phyloP scores from a whole-genome alignment of 805 yeast genomes.

The Starmerella bombicola region DNA sequence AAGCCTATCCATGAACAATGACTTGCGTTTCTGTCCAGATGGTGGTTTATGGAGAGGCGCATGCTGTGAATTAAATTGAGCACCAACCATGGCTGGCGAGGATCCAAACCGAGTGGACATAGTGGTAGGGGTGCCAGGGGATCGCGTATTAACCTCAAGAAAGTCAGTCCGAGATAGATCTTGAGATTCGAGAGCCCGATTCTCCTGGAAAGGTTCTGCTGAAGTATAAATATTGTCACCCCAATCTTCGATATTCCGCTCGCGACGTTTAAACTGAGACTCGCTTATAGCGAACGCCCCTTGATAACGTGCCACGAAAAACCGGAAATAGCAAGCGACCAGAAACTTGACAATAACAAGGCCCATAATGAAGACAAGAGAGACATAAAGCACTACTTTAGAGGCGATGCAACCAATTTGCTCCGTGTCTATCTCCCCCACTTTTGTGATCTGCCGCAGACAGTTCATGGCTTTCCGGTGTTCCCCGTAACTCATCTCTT shows the following conservation, averaged over 20 bases:
- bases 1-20: slow-evolving; percentile 18
- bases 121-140: slow-evolving; percentile 3
- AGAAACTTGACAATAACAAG: slow-evolving; percentile 66
- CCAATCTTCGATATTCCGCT: slow-evolving; percentile 71
- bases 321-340: slow-evolving; percentile 79
- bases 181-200: not conserved
- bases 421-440: slow-evolving; percentile 79
- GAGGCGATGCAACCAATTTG: slow-evolving; percentile 93
- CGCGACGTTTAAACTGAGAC: slow-evolving; percentile 48
- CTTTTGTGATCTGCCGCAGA: slow-evolving; percentile 70
- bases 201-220: slow-evolving; percentile 21
- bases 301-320: slow-evolving; percentile 66
- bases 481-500: slow-evolving; percentile 51
- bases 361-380: slow-evolving; percentile 73
- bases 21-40: slow-evolving; percentile 13
- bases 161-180: no score
- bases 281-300: slow-evolving; percentile 59
- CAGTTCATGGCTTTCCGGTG: slow-evolving; percentile 68
- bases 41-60: not conserved
- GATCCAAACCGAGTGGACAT: slow-evolving; percentile 4
- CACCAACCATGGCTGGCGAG: slow-evolving; percentile 8
- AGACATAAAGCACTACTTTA: slow-evolving; percentile 61
- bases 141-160: no score
- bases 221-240: slow-evolving; percentile 44
- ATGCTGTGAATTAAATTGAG: slow-evolving; percentile 1